phyloP scores from a whole-genome alignment of 2,329 filamentous ascomycete genomes.

The Sporothrix pallida region DNA sequence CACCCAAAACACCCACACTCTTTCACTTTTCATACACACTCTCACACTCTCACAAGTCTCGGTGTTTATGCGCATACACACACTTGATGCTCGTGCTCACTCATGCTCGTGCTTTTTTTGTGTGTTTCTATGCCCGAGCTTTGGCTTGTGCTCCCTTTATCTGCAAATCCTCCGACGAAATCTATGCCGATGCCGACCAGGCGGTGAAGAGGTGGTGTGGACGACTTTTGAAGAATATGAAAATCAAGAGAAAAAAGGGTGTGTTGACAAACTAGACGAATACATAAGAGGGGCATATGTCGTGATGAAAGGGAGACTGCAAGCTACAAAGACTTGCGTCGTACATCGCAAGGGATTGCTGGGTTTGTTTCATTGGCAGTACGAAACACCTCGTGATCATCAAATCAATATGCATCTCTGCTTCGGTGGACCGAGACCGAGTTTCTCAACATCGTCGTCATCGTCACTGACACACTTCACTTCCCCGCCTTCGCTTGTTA shows the following conservation, averaged over 20 bases:
- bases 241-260: background rate
- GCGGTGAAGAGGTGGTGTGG: background rate
- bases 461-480: background rate
- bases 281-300: background rate
- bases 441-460: background rate
- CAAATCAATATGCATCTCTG: background rate
- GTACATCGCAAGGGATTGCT: background rate
- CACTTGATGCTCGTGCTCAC: background rate
- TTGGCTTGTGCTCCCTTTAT: background rate
- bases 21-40: background rate
- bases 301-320: constrained; percentile 4
- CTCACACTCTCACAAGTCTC: background rate
- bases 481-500: constrained; percentile 4
- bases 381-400: constrained; percentile 3
- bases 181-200: constrained; percentile 3
- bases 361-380: background rate
- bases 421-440: background rate
- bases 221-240: background rate
- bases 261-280: background rate
- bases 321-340: background rate
- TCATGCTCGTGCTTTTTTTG: background rate
- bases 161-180: background rate
- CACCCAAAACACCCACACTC: background rate
- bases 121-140: background rate
- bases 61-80: background rate